phyloP scores from a whole-genome alignment of 345 rosid species.

The Citrus reticulata region DNA sequence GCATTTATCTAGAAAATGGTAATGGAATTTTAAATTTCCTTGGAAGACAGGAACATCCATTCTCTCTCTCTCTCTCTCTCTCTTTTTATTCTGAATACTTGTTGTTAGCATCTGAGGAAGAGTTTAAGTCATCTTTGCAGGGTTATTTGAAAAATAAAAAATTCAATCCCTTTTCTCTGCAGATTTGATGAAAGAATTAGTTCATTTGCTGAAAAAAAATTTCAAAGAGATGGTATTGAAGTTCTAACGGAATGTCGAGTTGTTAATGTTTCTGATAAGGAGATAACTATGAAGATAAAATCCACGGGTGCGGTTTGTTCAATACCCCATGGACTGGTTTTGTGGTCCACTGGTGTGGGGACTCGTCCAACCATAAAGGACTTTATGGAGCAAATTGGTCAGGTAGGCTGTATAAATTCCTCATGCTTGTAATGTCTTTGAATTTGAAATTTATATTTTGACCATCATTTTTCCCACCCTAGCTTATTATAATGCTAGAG shows the following conservation, averaged over 20 bases:
- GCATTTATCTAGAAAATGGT: not conserved
- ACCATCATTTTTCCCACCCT: slow-evolving; percentile 1
- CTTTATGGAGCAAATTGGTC: slow-evolving; percentile 90
- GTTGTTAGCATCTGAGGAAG: not conserved
- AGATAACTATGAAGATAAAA: slow-evolving; percentile 61
- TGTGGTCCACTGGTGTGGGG: slow-evolving; percentile 93
- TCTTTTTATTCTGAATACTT: not conserved
- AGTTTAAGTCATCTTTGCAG: not conserved
- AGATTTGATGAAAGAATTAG: slow-evolving; percentile 94
- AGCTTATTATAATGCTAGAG: not conserved
- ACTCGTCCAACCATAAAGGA: slow-evolving; percentile 75
- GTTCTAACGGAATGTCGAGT: slow-evolving; percentile 87
- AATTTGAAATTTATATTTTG: not conserved
- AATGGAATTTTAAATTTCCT: not conserved
- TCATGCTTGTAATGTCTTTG: not conserved
- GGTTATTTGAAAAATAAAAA: not conserved
- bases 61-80: no score
- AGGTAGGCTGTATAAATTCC: slow-evolving; percentile 38
- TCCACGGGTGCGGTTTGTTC: slow-evolving; percentile 52
- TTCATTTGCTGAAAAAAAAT: slow-evolving; percentile 82
- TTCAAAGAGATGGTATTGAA: slow-evolving; percentile 76
- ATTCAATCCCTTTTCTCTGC: slow-evolving; percentile 10
- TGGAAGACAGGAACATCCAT: not conserved
- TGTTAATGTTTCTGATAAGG: slow-evolving; percentile 65
- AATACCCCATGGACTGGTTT: slow-evolving; percentile 79